Base-by-base conservation (phyloP, 108 stramenopile species). In the Pseudonitzschia delicatissima region DNA sequence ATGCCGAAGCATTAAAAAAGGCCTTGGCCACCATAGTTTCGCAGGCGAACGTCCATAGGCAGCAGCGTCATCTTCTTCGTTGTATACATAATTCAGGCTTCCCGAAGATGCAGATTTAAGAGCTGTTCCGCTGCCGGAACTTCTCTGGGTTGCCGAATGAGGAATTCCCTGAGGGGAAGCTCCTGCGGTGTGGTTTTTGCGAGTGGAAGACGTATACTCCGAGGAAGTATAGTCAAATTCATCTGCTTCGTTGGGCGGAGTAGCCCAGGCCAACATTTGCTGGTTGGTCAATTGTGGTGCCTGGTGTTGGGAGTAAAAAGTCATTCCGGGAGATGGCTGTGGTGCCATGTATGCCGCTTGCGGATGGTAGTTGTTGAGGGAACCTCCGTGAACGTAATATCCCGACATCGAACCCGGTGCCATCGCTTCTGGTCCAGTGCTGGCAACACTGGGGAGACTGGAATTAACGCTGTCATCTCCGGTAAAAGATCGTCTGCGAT, bases 1-100 rank as follows among this genome's bases (percentile, higher is more conserved):
- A 48, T 23, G 28, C 35, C 28, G 49, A 35, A 7, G 35, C n/a
- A n/a, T n/a, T n/a, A n/a, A n/a, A n/a, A n/a, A n/a, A n/a, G n/a
- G n/a, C n/a, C n/a, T n/a, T n/a, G n/a, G n/a, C n/a, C n/a, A 50
- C 62, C 15, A 50, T 29, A 25, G 29, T 11, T 44, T 32, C 40
- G 23, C 32, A 23, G 11, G 59, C 45, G 27, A 15, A 13, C 6
- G 15, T 51, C 21, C 4, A 21, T 5, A 18, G 34, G 20, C 53
- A n/a, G 20, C 42, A 57, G 45, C 25, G 2, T 78, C 67, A 23
- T 77, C 76, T 12, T 72, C 71, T 31, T 70, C 78, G 45, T 68
- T 74, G 58, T 74, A 74, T 2, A 72, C 67, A 45, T 69, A 32
- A 8, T 70, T 21, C 11, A 68, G 20, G 37, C 37, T 61, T 15